phyloP scores from a whole-genome alignment of 1,139 yeast species.

The Saccharomycopsis hybrid region DNA sequence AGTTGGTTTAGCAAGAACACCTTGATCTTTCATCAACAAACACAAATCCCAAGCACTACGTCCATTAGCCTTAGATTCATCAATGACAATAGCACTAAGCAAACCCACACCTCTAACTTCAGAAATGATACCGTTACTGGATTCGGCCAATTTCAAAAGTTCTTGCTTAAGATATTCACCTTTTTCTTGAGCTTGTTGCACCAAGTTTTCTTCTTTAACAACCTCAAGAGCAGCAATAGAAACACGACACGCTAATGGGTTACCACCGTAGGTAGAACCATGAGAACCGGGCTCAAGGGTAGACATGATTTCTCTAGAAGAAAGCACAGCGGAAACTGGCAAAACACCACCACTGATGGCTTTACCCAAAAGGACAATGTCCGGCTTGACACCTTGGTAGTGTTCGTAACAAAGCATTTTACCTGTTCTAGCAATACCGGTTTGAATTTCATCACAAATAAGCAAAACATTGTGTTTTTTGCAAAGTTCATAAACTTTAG shows the following conservation, averaged over 20 bases:
- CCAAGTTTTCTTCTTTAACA: constrained; percentile 79
- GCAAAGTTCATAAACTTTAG: constrained; percentile 69
- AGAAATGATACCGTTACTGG: constrained; percentile 66
- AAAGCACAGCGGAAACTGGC: constrained; percentile 87
- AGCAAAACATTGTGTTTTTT: constrained; percentile 76
- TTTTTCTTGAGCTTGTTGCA: constrained; percentile 64
- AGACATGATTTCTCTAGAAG: constrained; percentile 83
- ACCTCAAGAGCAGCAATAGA: constrained; percentile 94
- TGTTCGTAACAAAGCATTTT: constrained; percentile 90
- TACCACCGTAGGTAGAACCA: constrained; percentile 98
- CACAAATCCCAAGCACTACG: constrained; percentile 97
- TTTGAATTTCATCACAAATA: constrained; percentile 95
- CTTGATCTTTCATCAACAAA: constrained; percentile 78
- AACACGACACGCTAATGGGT: constrained; percentile 89
- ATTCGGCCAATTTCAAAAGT: constrained; percentile 52
- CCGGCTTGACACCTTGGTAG: constrained; percentile 73
- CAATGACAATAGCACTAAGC: constrained; percentile 86
- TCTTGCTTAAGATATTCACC: constrained; percentile 70
- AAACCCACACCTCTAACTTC: constrained; percentile 94
- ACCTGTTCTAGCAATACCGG: constrained; percentile 97
- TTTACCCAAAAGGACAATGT: constrained; percentile 81
- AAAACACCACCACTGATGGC: constrained; percentile 94
- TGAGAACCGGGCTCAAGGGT: constrained; percentile 93
- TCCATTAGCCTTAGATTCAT: constrained; percentile 76
- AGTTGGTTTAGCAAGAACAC: constrained; percentile 94